phyloP scores from a whole-genome alignment of 176 grass and related monocot species.

The Eleusine coracana region DNA sequence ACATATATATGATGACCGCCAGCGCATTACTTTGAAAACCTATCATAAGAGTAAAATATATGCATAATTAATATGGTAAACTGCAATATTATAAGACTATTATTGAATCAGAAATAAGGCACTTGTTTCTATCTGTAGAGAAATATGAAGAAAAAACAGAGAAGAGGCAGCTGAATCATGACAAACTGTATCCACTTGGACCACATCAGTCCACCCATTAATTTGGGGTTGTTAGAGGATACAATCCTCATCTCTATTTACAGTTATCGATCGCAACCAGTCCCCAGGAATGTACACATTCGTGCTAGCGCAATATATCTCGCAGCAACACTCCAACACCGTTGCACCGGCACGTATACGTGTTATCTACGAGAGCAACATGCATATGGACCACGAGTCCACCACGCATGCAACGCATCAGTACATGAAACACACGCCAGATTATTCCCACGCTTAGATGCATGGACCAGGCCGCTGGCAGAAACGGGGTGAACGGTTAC shows the following conservation, averaged over 20 bases:
- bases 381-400: conserved; percentile 20
- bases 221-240: not conserved
- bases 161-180: not conserved
- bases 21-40: too few species aligned
- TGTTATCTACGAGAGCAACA: not conserved
- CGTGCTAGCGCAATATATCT: not conserved
- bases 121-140: not conserved
- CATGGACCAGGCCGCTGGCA: not conserved
- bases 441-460: not conserved
- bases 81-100: too few species aligned
- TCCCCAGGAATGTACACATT: not conserved
- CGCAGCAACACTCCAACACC: not conserved
- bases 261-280: not conserved
- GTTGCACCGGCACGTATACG: too few species aligned
- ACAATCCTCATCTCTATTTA: not conserved
- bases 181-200: not conserved
- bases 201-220: conserved; percentile 1
- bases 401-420: not conserved
- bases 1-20: too few species aligned
- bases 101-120: too few species aligned
- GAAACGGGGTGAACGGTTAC: conserved; percentile 28
- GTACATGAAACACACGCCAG: not conserved
- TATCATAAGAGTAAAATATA: too few species aligned
- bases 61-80: too few species aligned
- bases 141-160: not conserved